These are phyloP conservation scores for Penicillium bovifimosum DNA, from an alignment of 495 filamentous ascomycete genomes.

Conservation along the genomic window DNA sequence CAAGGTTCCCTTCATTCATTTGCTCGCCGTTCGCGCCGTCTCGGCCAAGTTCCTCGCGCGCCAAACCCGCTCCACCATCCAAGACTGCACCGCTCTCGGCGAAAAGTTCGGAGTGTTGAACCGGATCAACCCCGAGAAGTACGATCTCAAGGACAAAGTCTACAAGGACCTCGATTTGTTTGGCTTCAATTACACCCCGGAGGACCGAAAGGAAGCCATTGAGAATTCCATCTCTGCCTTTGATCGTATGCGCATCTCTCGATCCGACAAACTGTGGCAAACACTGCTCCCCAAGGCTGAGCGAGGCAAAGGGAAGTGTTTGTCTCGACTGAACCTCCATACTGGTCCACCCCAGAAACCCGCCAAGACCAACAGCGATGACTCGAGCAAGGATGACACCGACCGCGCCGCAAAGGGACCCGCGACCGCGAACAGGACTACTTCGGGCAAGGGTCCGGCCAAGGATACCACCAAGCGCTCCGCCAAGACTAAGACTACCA, in stretches of 20 bases:
- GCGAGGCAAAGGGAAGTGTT: slow-evolving; percentile 70
- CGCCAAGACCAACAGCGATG: slow-evolving; percentile 53
- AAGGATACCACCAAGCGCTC: slow-evolving; percentile 59
- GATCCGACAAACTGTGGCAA: slow-evolving; percentile 75
- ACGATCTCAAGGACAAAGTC: slow-evolving; percentile 59
- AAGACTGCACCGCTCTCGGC: slow-evolving; percentile 52
- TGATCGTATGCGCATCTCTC: slow-evolving; percentile 69
- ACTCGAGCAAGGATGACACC: slow-evolving; percentile 44
- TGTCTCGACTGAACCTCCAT: slow-evolving; percentile 66
- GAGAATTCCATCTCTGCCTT: slow-evolving; percentile 78
- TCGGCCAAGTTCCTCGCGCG: slow-evolving; percentile 52
- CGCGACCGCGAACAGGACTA: slow-evolving; percentile 52
- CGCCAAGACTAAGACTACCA: slow-evolving; percentile 48
- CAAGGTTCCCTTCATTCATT: slow-evolving; percentile 61
- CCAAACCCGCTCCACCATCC: slow-evolving; percentile 49
- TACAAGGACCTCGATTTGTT: slow-evolving; percentile 84
- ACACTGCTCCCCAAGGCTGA: slow-evolving; percentile 67
- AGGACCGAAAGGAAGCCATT: slow-evolving; percentile 71
- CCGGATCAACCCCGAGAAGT: slow-evolving; percentile 57
- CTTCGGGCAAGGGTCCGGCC: slow-evolving; percentile 54
- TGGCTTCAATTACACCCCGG: slow-evolving; percentile 62
- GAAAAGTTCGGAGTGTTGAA: slow-evolving; percentile 54
- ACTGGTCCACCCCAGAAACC: slow-evolving; percentile 52
- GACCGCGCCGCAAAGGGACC: slow-evolving; percentile 45
- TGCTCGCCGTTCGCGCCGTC: slow-evolving; percentile 59